Conservation (phyloP, 2,329 filamentous ascomycete genomes). For the Massarina eburnea region DNA sequence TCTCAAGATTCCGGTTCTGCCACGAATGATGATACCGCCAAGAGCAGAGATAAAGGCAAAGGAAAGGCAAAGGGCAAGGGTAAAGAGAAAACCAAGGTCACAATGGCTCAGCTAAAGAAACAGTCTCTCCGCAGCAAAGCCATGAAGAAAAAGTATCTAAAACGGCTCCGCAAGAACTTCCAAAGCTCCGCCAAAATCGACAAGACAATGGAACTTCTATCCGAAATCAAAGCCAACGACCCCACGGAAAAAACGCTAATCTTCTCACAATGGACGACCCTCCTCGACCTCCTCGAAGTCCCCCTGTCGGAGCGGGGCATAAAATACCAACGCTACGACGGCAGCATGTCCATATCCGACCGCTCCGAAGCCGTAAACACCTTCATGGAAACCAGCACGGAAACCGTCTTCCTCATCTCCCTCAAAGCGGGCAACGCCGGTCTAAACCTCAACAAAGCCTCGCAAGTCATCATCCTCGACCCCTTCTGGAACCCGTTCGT, state of each 20-base stretch:
- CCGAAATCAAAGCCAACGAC: constrained; percentile 50
- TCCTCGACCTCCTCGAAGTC: constrained; percentile 76
- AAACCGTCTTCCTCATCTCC: constrained; percentile 74
- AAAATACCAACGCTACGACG: constrained; percentile 72
- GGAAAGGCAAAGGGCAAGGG: constrained; percentile 48
- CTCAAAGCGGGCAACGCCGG: constrained; percentile 82
- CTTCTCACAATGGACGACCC: constrained; percentile 79
- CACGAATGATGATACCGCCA: constrained; percentile 13
- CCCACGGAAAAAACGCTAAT: constrained; percentile 74
- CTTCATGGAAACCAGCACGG: constrained; percentile 64
- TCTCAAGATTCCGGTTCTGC: constrained; percentile 5
- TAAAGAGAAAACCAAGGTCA: constrained; percentile 47
- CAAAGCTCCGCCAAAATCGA: constrained; percentile 74
- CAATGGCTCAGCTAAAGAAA: constrained; percentile 67
- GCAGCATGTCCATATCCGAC: constrained; percentile 67
- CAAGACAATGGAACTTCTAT: constrained; percentile 67
- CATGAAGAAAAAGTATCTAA: constrained; percentile 69
- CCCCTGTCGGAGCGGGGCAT: constrained; percentile 63
- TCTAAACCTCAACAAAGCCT: constrained; percentile 80
- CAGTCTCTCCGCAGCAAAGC: constrained; percentile 64
- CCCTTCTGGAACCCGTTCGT: constrained; percentile 73
- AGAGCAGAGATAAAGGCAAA: constrained; percentile 36
- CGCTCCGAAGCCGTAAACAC: constrained; percentile 68
- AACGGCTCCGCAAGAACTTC: constrained; percentile 68
- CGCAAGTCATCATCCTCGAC: constrained; percentile 77